These are phyloP conservation scores for Debaryomyces maramus DNA, from an alignment of 805 yeast genomes.

Conservation along the genomic window DNA sequence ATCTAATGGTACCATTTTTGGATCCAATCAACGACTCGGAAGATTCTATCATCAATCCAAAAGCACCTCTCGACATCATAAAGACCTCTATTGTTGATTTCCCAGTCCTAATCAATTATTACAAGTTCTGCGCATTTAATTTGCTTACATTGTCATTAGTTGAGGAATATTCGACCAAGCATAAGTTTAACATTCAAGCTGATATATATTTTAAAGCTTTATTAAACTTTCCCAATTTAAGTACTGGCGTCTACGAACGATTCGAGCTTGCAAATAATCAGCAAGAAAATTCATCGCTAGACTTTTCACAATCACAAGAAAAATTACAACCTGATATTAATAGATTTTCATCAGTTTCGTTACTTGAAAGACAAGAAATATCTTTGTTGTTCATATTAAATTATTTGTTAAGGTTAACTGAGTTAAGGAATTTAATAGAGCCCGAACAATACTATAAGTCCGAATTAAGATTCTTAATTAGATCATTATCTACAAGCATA, in stretches of 20 bases:
- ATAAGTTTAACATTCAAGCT: slow-evolving; percentile 16
- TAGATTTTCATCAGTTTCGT: not conserved
- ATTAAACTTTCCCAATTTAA: slow-evolving; percentile 23
- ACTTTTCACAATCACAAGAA: not conserved
- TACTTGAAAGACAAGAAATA: slow-evolving; percentile 28
- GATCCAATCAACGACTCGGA: slow-evolving; percentile 1
- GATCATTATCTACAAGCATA: slow-evolving; percentile 20
- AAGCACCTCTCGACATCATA: slow-evolving; percentile 20
- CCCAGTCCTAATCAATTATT: slow-evolving; percentile 22
- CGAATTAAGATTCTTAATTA: slow-evolving; percentile 19
- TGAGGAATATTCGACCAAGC: slow-evolving; percentile 6
- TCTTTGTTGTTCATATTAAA: slow-evolving; percentile 28
- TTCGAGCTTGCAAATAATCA: not conserved
- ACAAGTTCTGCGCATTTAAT: slow-evolving; percentile 29
- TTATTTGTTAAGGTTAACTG: slow-evolving; percentile 18
- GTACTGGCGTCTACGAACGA: slow-evolving; percentile 1
- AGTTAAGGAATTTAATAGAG: slow-evolving; percentile 16
- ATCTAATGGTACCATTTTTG: slow-evolving; percentile 15
- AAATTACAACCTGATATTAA: not conserved
- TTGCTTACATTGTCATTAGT: slow-evolving; percentile 20
- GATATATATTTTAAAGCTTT: slow-evolving; percentile 25
- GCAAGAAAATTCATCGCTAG: not conserved
- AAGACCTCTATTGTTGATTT: slow-evolving; percentile 14
- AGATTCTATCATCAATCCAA: slow-evolving; percentile 17
- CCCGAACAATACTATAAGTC: slow-evolving; percentile 13